Evolutionary conservation across 176 grass and related monocot genomes (phyloP).

Genomic region (Saccharum officinarum): DNA sequence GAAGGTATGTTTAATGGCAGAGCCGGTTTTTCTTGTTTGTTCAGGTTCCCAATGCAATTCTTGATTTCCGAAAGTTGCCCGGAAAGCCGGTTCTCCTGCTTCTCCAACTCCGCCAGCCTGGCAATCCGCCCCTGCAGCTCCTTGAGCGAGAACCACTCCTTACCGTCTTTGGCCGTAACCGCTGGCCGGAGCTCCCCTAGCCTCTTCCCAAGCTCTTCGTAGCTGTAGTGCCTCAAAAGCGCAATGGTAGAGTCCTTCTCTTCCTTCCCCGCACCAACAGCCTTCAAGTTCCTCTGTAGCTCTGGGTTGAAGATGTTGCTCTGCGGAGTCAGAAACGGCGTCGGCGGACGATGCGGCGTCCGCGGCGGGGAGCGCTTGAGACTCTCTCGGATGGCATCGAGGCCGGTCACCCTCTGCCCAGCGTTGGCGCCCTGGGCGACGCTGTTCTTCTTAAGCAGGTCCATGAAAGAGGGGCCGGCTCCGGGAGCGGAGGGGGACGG

Average conservation of each 20-base stretch:
- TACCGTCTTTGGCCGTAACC: slow-evolving; percentile 42
- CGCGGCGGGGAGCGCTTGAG: not conserved
- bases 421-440: slow-evolving; percentile 2
- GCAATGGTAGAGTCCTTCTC: slow-evolving; percentile 6
- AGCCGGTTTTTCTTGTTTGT: not conserved
- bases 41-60: not conserved
- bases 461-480: slow-evolving; percentile 37
- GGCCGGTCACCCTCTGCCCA: not conserved
- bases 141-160: slow-evolving; percentile 64
- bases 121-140: slow-evolving; percentile 75
- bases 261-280: not conserved
- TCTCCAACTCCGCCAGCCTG: slow-evolving; percentile 63
- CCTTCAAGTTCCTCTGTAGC: not conserved
- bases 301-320: slow-evolving; percentile 37
- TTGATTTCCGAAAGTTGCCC: not conserved
- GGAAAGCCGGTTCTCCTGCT: not conserved
- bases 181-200: slow-evolving; percentile 59
- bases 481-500: slow-evolving; percentile 2
- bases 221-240: slow-evolving; percentile 49
- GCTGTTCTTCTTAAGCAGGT: slow-evolving; percentile 34
- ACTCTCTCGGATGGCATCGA: not conserved
- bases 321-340: not conserved
- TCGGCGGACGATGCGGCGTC: not conserved
- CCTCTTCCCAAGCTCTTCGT: slow-evolving; percentile 66
- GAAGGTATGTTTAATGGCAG: slow-evolving; percentile 10